A percentile compares a stretch with the other conserved stretches of the same genome.
Evolutionary conservation across 176 grass and related monocot species (phyloP).

Genomic region (Leersia perrieri): DNA sequence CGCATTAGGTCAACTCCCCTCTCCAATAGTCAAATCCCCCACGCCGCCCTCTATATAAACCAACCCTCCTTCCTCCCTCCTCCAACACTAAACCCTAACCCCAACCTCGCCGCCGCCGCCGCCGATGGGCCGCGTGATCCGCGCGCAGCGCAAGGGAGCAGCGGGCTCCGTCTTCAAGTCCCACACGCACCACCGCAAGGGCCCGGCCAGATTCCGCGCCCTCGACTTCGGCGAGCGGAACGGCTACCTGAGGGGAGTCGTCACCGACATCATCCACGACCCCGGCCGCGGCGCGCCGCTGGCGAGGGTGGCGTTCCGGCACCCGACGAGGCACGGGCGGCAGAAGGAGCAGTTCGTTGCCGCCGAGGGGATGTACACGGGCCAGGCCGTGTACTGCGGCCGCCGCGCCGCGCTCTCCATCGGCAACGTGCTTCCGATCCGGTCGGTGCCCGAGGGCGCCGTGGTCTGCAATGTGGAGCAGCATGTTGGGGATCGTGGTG

Average conservation of each 20-base stretch:
- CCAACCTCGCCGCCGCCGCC: background rate
- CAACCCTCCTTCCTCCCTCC: background rate
- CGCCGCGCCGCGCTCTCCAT: slow-evolving; percentile 79
- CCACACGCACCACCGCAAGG: slow-evolving; percentile 99
- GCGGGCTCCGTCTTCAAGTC: slow-evolving; percentile 89
- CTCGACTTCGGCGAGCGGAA: slow-evolving; percentile 98
- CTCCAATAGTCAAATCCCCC: background rate
- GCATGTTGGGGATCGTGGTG: slow-evolving; percentile 87
- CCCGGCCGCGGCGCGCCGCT: slow-evolving; percentile 86
- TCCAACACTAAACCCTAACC: slow-evolving; percentile 30
- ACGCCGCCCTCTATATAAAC: slow-evolving; percentile 7
- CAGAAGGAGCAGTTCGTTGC: slow-evolving; percentile 97
- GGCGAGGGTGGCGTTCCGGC: slow-evolving; percentile 85
- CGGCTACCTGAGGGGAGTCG: slow-evolving; percentile 83
- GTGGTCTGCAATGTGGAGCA: slow-evolving; percentile 96
- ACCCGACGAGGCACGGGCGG: slow-evolving; percentile 89
- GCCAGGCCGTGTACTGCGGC: slow-evolving; percentile 91
- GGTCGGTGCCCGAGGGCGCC: slow-evolving; percentile 76
- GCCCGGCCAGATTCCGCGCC: slow-evolving; percentile 73
- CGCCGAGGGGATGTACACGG: slow-evolving; percentile 95
- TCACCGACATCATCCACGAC: slow-evolving; percentile 92
- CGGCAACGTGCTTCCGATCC: slow-evolving; percentile 79
- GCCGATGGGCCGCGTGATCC: slow-evolving; percentile 89
- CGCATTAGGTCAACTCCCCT: slow-evolving; percentile 28
- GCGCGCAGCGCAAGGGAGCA: slow-evolving; percentile 92